Evolutionary conservation across 1,284 basidiomycete genomes (phyloP), one percentile per base, ranked within the genome.

Genomic region (Phylloporus sp.): DNA sequence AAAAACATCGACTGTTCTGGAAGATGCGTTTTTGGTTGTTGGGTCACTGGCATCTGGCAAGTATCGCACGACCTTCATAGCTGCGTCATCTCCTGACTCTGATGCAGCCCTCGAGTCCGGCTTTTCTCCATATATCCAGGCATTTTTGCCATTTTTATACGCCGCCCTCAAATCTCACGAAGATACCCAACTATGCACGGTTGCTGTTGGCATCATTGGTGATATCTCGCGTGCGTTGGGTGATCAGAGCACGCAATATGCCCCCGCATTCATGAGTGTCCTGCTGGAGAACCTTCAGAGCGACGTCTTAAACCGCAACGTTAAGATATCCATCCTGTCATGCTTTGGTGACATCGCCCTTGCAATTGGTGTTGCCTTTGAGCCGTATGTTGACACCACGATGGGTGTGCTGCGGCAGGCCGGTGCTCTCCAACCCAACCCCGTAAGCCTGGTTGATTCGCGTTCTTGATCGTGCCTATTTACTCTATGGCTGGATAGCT

Each of bases 331-430:
- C 20, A 95, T 98, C 70, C 81, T 99, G 65, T 91, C 93, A 20
- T 96, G 94, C 78, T 99, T 99, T 73, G 98, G 98, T 42, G 97
- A 99, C 76, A 93, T 99, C 68, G 97, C 96, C 12, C 84, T 99
- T 28, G 96, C 98, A 2, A 92, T 98, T 66, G 95, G 95, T 2
- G 80, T 87, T 13, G 82, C 82, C 17, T 99, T 98, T 76, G 92
- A 94, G 72, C 95, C 95, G 2, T 99, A 93, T 78, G 83, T 98
- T 56, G 88, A 90, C 64, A 94, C 93, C 13, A 94, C 95, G 7
- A 96, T 98, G 94, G 86, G 82, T 54, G 96, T 99, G 31, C 81
- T 99, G 58, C 86, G 88, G 69, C 96, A 99, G 80, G 97, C 97
- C 0, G 94, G 95, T 28, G 82, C 88, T 49, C 87, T 97, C 63